Percentiles rank a stretch among this genome's conserved stretches.
Conservation (phyloP, 1,139 yeast genomes). For the Nakaseomyces sp. region DNA sequence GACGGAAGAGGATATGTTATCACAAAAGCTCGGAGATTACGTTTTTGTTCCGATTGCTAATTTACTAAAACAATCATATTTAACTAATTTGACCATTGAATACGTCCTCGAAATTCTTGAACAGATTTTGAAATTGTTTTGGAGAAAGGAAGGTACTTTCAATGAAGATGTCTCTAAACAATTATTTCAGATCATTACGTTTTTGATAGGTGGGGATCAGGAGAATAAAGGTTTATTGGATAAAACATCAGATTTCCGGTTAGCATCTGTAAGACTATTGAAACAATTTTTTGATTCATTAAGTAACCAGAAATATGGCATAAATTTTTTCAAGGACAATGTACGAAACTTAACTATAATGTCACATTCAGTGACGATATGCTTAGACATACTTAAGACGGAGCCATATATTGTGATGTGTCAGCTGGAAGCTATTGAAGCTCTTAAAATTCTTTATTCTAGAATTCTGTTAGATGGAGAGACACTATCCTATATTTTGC, state of each 20-base stretch:
- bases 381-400: slow-evolving; percentile 34
- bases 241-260: slow-evolving; percentile 35
- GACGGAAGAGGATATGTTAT: slow-evolving; percentile 16
- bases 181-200: slow-evolving; percentile 42
- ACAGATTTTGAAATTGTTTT: slow-evolving; percentile 38
- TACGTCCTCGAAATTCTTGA: slow-evolving; percentile 36
- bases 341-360: slow-evolving; percentile 34
- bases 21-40: slow-evolving; percentile 48
- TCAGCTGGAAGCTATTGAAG: slow-evolving; percentile 33
- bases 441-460: slow-evolving; percentile 33
- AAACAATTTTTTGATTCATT: slow-evolving; percentile 13
- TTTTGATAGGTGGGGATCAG: slow-evolving; percentile 32
- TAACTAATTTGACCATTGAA: slow-evolving; percentile 40
- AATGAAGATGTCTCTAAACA: slow-evolving; percentile 39
- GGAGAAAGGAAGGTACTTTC: slow-evolving; percentile 37
- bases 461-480: slow-evolving; percentile 41
- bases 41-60: slow-evolving; percentile 52
- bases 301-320: slow-evolving; percentile 24
- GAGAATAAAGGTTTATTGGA: slow-evolving; percentile 15
- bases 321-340: slow-evolving; percentile 32
- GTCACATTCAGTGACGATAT: slow-evolving; percentile 41
- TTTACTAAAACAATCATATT: slow-evolving; percentile 38
- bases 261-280: slow-evolving; percentile 38
- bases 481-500: slow-evolving; percentile 43
- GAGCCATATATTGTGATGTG: slow-evolving; percentile 24